Evolutionary conservation across 176 grass and related monocot genomes (phyloP).

Genomic region (Panicum miliaceum): DNA sequence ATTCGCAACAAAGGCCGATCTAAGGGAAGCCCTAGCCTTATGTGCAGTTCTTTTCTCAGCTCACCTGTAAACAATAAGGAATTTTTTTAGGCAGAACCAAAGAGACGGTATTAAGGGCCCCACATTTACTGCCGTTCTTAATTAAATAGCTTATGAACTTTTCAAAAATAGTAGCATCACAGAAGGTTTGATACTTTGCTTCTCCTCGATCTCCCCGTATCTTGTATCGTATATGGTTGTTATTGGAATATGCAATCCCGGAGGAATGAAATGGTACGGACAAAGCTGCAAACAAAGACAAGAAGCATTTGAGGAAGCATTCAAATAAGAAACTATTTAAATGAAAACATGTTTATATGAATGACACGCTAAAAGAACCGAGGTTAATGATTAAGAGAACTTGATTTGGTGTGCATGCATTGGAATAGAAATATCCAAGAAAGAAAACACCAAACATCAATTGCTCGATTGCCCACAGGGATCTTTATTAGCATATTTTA

Average conservation of each 20-base stretch:
- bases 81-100: slow-evolving; percentile 15
- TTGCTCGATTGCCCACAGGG: background rate
- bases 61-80: slow-evolving; percentile 50
- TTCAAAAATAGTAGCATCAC: background rate
- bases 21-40: slow-evolving; percentile 78
- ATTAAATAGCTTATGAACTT: slow-evolving; percentile 6
- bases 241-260: slow-evolving; percentile 73
- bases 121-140: background rate
- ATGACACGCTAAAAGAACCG: background rate
- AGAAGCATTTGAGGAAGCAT: slow-evolving; percentile 18
- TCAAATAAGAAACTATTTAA: slow-evolving; percentile 26
- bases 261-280: slow-evolving; percentile 84
- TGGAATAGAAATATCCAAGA: background rate
- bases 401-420: background rate
- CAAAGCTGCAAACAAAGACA: slow-evolving; percentile 58
- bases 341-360: slow-evolving; percentile 9
- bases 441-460: background rate
- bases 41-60: slow-evolving; percentile 87
- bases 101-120: background rate
- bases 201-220: slow-evolving; percentile 95
- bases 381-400: background rate
- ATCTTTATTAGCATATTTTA: background rate
- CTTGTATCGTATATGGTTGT: slow-evolving; percentile 87
- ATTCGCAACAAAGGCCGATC: slow-evolving; percentile 84
- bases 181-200: slow-evolving; percentile 65